Evolutionary conservation across 2,329 filamentous ascomycete species (phyloP).

Genomic region (Chaetomium strumarium): DNA sequence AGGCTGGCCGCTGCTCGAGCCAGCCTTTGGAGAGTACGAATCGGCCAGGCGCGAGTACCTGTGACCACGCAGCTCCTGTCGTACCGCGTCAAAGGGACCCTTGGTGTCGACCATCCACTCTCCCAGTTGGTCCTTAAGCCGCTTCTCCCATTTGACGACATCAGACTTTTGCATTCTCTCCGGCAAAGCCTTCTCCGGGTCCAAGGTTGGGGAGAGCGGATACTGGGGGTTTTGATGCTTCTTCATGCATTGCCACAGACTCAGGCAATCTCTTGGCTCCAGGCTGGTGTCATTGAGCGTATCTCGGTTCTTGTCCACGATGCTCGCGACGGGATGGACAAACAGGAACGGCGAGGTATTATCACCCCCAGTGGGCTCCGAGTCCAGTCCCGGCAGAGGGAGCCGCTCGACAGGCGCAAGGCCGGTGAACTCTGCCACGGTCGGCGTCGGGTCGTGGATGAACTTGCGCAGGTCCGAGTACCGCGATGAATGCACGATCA

Average conservation of each 20-base stretch:
- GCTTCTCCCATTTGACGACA: neutral
- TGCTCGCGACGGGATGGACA: neutral
- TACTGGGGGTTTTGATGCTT: neutral
- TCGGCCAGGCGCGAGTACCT: neutral
- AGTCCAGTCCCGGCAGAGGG: neutral
- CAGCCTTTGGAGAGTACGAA: neutral
- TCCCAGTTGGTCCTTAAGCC: neutral
- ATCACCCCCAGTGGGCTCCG: neutral
- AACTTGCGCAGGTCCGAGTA: neutral
- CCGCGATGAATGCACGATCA: neutral
- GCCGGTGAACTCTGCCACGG: neutral
- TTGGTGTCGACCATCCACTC: neutral
- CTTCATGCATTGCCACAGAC: neutral
- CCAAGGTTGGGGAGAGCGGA: neutral
- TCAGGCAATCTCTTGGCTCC: neutral
- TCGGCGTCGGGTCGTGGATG: neutral
- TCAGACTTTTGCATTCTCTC: neutral
- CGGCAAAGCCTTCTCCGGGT: neutral
- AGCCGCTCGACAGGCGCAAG: neutral
- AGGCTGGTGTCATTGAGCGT: neutral
- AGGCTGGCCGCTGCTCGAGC: too few relatives aligned
- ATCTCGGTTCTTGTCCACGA: slow-evolving; percentile 23
- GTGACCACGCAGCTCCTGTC: neutral
- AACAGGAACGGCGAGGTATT: neutral
- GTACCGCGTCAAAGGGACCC: neutral